Base-by-base conservation (phyloP, 148 eudicot species). In the Vaccinium myrtillus region DNA sequence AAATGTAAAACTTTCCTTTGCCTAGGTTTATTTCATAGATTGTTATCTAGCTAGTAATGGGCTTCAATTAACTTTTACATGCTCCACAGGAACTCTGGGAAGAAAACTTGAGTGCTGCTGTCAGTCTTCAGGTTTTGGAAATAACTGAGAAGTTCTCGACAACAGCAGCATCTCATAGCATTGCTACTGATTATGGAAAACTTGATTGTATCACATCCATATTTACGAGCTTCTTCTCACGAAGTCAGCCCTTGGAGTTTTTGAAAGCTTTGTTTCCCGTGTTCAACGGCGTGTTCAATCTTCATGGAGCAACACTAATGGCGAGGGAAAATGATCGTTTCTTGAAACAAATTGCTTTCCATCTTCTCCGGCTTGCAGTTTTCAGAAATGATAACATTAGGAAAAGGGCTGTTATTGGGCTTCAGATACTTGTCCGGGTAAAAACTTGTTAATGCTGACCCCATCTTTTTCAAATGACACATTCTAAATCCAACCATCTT, bases 241-340 rank as follows among this genome's bases (percentile, higher is more conserved):
- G 98, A 69, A 95, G 89, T 81, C 99, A 97, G 87, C 92, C 99
- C 56, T 90, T 97, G 87, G 63, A 88, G 23, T 94, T 95, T 87
- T 97, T 98, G 98, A 95, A 90, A 86, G 93, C 96, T 71, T 85
- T 97, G 65, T 92, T 94, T 86, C 98, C 98, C 2, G 99, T 94
- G 23, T 94, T 95, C 89, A 93, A 92, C 84, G 90, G 85, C 85
- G 87, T 97, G 84, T 94, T 95, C 82, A 89, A 87, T 85, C 97
- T 90, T 83, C 99, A 97, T 85, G 99, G 98, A 50, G 94, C 99
- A 80, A 94, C 94, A 70, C 87, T 97, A 71, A 91, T 97, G 94
- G 93, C 99, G 71, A 94, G 99, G 89, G 99, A 97, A 86, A 97
- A 97, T 87, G 99, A 97, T 79, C 98, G 98, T 71, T 97, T 97